phyloP scores from a whole-genome alignment of 345 rosid genomes.

The Pseudoturritis turrita region DNA sequence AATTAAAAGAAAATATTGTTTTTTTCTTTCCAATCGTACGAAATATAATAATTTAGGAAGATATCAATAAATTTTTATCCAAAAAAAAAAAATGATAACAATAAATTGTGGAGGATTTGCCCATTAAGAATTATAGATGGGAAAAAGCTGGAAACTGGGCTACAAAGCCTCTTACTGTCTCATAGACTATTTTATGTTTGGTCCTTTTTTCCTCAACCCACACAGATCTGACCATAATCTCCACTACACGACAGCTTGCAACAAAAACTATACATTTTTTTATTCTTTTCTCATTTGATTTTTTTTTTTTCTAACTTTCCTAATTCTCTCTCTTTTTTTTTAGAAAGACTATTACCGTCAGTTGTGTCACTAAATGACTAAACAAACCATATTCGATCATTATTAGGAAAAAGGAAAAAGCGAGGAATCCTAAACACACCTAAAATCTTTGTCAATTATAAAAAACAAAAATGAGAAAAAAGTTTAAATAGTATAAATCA shows the following conservation, averaged over 20 bases:
- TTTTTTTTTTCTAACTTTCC: background rate
- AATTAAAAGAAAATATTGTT: background rate
- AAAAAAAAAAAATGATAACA: too few species aligned
- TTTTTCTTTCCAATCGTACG: background rate
- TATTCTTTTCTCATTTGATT: background rate
- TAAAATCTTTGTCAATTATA: constrained; percentile 7
- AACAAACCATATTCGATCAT: constrained; percentile 18
- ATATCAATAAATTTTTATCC: background rate
- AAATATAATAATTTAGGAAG: background rate
- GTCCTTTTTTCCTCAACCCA: constrained; percentile 19
- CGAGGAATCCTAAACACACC: constrained; percentile 25
- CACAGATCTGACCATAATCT: constrained; percentile 19
- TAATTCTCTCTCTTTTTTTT: background rate
- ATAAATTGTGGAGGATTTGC: background rate
- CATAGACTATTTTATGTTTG: constrained; percentile 9
- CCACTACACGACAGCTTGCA: constrained; percentile 24
- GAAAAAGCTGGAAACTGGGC: constrained; percentile 26
- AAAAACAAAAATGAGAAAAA: background rate
- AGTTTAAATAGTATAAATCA: constrained; percentile 9
- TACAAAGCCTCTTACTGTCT: constrained; percentile 13
- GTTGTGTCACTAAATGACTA: constrained; percentile 25
- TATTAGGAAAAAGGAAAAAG: constrained; percentile 17
- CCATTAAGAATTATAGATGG: background rate
- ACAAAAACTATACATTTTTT: background rate
- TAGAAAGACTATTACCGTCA: constrained; percentile 1